These are phyloP conservation scores for Fusarium cyanostomum DNA, from an alignment of 2,329 filamentous ascomycete species.

Conservation along the genomic window DNA sequence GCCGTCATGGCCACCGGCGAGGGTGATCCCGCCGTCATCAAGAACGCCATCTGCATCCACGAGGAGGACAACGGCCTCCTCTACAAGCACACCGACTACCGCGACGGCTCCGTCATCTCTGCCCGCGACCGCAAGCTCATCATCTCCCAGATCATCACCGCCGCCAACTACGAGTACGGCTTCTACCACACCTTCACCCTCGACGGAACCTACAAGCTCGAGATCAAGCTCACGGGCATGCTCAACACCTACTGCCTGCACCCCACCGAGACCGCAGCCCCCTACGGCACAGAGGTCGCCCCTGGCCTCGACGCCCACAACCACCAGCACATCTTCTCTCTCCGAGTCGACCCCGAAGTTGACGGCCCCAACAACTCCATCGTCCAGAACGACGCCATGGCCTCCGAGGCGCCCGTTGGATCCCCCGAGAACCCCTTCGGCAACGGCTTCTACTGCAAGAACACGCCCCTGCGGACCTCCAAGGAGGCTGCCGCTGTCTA, in stretches of 20 bases:
- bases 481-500: conserved; percentile 79
- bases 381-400: conserved; percentile 79
- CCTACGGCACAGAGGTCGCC: conserved; percentile 71
- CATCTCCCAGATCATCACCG: conserved; percentile 71
- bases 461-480: conserved; percentile 79
- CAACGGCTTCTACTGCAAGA: conserved; percentile 88
- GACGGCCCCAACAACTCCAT: conserved; percentile 71
- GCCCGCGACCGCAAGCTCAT: conserved; percentile 68
- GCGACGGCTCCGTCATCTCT: conserved; percentile 66
- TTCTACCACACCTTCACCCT: conserved; percentile 53
- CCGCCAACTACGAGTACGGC: conserved; percentile 71
- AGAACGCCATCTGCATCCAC: conserved; percentile 96
- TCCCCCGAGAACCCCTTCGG: conserved; percentile 86
- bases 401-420: conserved; percentile 77
- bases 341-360: conserved; percentile 72
- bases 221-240: conserved; percentile 64
- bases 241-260: conserved; percentile 56
- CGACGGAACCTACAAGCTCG: conserved; percentile 72
- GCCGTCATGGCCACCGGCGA: conserved; percentile 85
- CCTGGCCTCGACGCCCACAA: conserved; percentile 72
- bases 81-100: conserved; percentile 73
- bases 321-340: conserved; percentile 76
- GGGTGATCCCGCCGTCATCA: conserved; percentile 81
- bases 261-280: conserved; percentile 53
- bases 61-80: conserved; percentile 63